These are phyloP conservation scores for Phlyctochytrium planicorne DNA, from an alignment of 192 early-diverging fungal species.

Conservation along the genomic window DNA sequence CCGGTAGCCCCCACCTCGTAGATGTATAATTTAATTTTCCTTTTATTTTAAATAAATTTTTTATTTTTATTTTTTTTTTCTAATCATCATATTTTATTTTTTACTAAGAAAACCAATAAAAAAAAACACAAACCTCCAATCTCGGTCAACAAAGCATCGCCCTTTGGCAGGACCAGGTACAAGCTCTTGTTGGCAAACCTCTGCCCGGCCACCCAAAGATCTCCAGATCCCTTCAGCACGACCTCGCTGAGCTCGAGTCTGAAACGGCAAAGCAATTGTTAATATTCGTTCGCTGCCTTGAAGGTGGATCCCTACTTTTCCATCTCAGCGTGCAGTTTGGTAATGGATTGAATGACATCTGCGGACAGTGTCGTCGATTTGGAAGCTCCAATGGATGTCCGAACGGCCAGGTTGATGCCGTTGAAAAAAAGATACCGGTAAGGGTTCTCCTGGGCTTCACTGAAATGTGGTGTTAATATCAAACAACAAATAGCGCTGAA, in stretches of 20 bases:
- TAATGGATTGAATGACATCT: conserved; percentile 19
- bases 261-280: neutral
- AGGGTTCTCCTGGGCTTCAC: conserved; percentile 25
- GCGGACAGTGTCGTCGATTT: conserved; percentile 15
- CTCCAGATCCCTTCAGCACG: conserved; percentile 19
- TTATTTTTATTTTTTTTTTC: no score
- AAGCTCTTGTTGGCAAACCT: conserved; percentile 10
- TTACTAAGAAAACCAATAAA: no score
- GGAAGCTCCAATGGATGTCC: conserved; percentile 27
- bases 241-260: conserved; percentile 11
- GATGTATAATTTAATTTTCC: no score
- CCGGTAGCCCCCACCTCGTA: no score
- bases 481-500: no score
- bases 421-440: conserved; percentile 37
- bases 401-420: conserved; percentile 25
- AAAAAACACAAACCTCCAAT: conserved; percentile 34
- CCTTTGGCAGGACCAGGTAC: conserved; percentile 27
- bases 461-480: neutral
- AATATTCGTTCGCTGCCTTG: neutral
- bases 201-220: conserved; percentile 28
- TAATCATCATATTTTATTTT: no score
- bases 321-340: conserved; percentile 25
- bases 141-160: conserved; percentile 19
- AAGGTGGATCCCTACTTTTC: conserved; percentile 8
- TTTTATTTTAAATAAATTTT: no score